These are phyloP conservation scores for Monilinia aucupariae DNA, from an alignment of 2,329 filamentous ascomycete species.

Conservation along the genomic window DNA sequence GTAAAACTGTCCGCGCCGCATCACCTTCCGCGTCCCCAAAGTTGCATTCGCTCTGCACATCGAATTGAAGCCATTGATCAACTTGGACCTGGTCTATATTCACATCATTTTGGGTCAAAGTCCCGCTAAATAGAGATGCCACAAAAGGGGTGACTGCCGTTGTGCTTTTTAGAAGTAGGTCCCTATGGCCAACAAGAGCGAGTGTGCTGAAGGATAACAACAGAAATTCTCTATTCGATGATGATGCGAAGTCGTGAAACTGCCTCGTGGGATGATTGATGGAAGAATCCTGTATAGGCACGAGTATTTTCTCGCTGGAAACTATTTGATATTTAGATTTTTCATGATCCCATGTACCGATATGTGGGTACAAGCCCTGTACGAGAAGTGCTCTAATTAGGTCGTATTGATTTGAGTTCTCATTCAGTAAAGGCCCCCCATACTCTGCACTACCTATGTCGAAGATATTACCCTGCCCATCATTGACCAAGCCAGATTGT, in stretches of 20 bases:
- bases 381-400: slow-evolving; percentile 45
- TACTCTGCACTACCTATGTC: slow-evolving; percentile 22
- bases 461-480: not conserved
- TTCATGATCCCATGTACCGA: slow-evolving; percentile 32
- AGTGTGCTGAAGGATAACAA: not conserved
- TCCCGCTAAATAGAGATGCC: slow-evolving; percentile 13
- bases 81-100: not conserved
- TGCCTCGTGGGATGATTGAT: slow-evolving; percentile 7
- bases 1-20: slow-evolving; percentile 1
- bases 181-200: not conserved
- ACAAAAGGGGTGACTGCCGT: slow-evolving; percentile 16
- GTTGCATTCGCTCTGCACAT: not conserved
- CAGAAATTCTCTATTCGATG: not conserved
- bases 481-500: not conserved
- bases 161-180: slow-evolving; percentile 9
- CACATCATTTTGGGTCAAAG: not conserved
- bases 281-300: not conserved
- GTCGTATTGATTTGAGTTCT: slow-evolving; percentile 39
- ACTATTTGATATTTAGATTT: not conserved
- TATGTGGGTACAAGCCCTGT: slow-evolving; percentile 42
- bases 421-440: slow-evolving; percentile 39
- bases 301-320: not conserved
- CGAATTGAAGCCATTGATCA: slow-evolving; percentile 13
- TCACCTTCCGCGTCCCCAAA: not conserved
- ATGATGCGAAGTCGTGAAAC: not conserved